Percentiles rank a stretch among this genome's conserved stretches.
Conservation (phyloP, 495 filamentous ascomycete genomes). For the Patellaria atrata region DNA sequence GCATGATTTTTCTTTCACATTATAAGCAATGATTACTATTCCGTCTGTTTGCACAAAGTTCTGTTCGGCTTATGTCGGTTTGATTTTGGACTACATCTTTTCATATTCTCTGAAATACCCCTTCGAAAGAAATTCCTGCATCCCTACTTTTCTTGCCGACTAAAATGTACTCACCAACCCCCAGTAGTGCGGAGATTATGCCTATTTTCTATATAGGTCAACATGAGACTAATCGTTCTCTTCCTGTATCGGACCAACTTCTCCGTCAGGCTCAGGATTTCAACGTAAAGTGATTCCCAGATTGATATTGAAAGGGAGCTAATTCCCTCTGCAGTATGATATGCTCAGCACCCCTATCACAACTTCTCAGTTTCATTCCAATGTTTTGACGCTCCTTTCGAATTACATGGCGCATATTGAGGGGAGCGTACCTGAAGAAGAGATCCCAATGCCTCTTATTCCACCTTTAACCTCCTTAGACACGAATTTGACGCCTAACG, state of each 20-base stretch:
- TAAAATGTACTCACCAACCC: constrained; percentile 22
- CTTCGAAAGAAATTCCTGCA: too few relatives aligned
- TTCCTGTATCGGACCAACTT: constrained; percentile 46
- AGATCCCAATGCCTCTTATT: constrained; percentile 30
- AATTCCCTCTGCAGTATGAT: constrained; percentile 63
- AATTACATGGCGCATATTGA: constrained; percentile 32
- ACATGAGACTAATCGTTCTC: constrained; percentile 53
- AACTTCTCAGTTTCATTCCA: constrained; percentile 62
- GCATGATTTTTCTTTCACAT: too few relatives aligned
- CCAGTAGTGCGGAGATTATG: constrained; percentile 37
- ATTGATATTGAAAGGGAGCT: too few relatives aligned
- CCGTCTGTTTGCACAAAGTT: too few relatives aligned
- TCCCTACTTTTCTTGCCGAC: too few relatives aligned
- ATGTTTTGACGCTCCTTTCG: constrained; percentile 47
- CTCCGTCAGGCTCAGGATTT: constrained; percentile 53
- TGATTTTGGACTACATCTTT: too few relatives aligned
- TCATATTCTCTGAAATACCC: too few relatives aligned
- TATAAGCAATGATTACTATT: too few relatives aligned
- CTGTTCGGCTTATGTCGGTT: too few relatives aligned
- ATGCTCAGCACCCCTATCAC: constrained; percentile 86
- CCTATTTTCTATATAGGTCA: constrained; percentile 71
- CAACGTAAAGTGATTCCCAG: too few relatives aligned
- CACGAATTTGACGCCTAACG: constrained; percentile 57
- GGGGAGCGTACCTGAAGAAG: background rate
- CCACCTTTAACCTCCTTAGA: constrained; percentile 58